Percentiles rank a stretch among this genome's conserved stretches.
Evolutionary conservation across 78 protist genomes (phyloP).

Genomic region (Anaeramoeba flamelloides): DNA sequence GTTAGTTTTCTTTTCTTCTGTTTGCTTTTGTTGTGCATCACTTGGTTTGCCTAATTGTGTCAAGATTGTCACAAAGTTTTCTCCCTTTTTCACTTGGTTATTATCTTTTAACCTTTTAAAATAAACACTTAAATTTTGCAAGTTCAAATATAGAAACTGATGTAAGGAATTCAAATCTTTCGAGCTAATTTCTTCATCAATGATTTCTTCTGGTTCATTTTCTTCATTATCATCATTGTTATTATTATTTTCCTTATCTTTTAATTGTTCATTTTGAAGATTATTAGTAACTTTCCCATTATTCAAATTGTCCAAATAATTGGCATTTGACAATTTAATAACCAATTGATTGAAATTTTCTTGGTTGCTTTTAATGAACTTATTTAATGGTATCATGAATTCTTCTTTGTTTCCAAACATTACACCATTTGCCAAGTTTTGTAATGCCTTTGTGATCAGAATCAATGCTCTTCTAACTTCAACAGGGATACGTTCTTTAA

Average conservation of each 20-base stretch:
- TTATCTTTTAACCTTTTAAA: too few species aligned
- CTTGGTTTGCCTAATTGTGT: too few species aligned
- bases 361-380: neutral
- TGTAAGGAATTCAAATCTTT: too few species aligned
- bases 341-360: neutral
- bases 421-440: neutral
- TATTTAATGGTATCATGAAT: neutral
- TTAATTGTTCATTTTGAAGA: neutral
- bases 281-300: neutral
- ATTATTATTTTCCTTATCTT: neutral
- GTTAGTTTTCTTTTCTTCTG: too few species aligned
- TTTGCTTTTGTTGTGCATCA: too few species aligned
- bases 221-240: too few species aligned
- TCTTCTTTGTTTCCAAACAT: neutral
- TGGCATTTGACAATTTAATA: neutral
- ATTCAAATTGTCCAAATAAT: neutral
- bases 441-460: neutral
- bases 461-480: constrained; percentile 2
- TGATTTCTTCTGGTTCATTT: too few species aligned
- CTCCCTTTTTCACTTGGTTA: too few species aligned
- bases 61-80: too few species aligned
- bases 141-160: too few species aligned
- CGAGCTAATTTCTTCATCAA: too few species aligned
- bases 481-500: neutral
- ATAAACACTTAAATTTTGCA: too few species aligned